These are phyloP conservation scores for Paragyromitra xinjiangensis DNA, from an alignment of 495 filamentous ascomycete species.

Conservation along the genomic window DNA sequence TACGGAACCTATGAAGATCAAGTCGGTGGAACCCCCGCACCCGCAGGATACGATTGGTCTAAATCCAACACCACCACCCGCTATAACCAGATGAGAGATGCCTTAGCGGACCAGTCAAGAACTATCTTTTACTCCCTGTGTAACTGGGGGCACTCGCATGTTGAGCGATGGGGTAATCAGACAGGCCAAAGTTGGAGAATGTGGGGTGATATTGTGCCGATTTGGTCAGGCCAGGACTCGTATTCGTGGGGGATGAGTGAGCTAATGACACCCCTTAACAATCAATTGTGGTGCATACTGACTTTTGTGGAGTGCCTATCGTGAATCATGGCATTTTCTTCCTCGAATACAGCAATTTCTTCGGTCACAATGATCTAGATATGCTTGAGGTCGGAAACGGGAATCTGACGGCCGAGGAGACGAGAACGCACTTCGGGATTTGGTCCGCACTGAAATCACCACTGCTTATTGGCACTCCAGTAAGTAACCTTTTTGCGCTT, in stretches of 20 bases:
- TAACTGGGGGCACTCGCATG: conserved; percentile 68
- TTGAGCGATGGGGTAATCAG: conserved; percentile 64
- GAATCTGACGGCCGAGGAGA: conserved; percentile 61
- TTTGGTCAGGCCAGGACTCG: conserved; percentile 20
- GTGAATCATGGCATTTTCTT: conserved; percentile 57
- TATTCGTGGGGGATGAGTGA: conserved; percentile 51
- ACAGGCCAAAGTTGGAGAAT: conserved; percentile 68
- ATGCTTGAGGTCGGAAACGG: conserved; percentile 71
- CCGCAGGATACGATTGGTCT: conserved; percentile 65
- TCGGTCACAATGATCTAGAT: conserved; percentile 65
- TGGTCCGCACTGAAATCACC: conserved; percentile 69
- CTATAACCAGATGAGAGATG: conserved; percentile 70
- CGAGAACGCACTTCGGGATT: conserved; percentile 64
- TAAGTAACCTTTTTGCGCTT: conserved; percentile 45
- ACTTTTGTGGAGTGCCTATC: conserved; percentile 54
- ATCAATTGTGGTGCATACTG: neutral
- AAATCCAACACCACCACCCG: conserved; percentile 64
- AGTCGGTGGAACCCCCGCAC: conserved; percentile 58
- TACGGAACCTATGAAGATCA: conserved; percentile 50
- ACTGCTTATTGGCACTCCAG: conserved; percentile 67
- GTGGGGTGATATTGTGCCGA: conserved; percentile 63
- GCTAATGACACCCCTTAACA: neutral
- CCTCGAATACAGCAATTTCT: conserved; percentile 56
- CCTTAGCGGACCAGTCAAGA: conserved; percentile 64
- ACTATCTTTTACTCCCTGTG: conserved; percentile 74